phyloP scores from a whole-genome alignment of 148 eudicot species.

The Oxyria digyna region DNA sequence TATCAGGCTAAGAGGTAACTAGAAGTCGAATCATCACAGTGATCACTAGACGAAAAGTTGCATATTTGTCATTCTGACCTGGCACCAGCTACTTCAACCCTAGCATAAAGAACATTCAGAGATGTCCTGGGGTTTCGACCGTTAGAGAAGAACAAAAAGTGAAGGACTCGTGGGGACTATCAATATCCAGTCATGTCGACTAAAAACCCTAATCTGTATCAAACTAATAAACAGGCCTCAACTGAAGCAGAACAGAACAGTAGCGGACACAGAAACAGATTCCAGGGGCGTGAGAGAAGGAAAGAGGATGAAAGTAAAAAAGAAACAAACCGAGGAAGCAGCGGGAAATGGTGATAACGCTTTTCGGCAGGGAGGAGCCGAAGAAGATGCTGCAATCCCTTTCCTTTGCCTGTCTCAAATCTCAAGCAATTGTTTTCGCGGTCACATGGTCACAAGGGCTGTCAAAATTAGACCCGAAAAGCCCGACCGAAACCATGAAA shows the following conservation, averaged over 20 bases:
- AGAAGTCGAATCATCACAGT: not conserved
- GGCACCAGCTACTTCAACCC: not conserved
- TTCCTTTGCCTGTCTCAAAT: not conserved
- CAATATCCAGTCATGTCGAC: not conserved
- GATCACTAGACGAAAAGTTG: not conserved
- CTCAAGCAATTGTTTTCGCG: not conserved
- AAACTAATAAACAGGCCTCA: not conserved
- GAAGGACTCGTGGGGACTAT: not conserved
- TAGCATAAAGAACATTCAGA: not conserved
- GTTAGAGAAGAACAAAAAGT: not conserved
- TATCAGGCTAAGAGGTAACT: not conserved
- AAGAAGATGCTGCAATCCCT: not conserved
- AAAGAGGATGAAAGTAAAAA: not conserved
- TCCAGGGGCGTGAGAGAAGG: not conserved
- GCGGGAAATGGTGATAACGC: not conserved
- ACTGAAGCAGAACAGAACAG: not conserved
- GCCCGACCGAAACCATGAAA: no score
- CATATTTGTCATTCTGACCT: not conserved
- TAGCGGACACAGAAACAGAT: not conserved
- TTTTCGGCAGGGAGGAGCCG: not conserved
- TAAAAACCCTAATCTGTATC: not conserved
- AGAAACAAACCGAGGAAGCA: constrained; percentile 5
- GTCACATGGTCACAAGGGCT: no score
- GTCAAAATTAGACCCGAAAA: no score
- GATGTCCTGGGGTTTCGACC: not conserved